Base-by-base conservation (phyloP, 1,139 yeast species). In the Geotrichum macrosporum region DNA sequence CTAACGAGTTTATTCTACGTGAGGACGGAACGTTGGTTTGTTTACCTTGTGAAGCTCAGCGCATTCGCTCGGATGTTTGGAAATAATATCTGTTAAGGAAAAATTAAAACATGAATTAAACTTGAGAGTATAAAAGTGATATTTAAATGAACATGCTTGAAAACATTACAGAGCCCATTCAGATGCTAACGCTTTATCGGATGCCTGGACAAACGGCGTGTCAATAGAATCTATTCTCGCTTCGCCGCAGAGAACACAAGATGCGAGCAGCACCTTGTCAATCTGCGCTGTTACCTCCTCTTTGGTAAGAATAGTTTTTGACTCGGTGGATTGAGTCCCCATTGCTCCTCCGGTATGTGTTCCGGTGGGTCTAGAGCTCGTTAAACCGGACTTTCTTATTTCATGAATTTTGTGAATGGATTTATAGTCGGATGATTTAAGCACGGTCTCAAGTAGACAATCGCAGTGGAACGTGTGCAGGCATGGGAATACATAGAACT, bases 381-480 rank as follows among this genome's bases (percentile, higher is more conserved):
- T 38, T 3, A 37, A 16, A 27, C 47, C 46, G 3, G 35, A 13
- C 18, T 30, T 70, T 52, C 80, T 81, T 44, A 81, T 68, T 44
- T 72, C 75, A 41, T 77, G 75, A 46, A 84, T 75, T 34, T 78
- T 71, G 59, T 78, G 80, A 58, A 81, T 81, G 51, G 82, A 73
- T 41, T 78, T 74, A 60, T 81, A 83, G 58, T 87, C 87, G 31
- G 81, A 79, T 9, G 84, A 80, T 47, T 74, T 71, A 46, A 82
- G 63, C 35, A 83, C 75, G 32, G 69, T 69, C 49, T 78, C 76
- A 4, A 84, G 76, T 22, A 88, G 66, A 66, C 98, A 94, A 59
- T 88, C 96, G 48, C 82, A 81, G 62, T 94, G 98, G 68, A 85
- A 84, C 5, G 86, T 80, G 65, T 92, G 98, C 52, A 78, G 84